Evolutionary conservation across 2,329 filamentous ascomycete species (phyloP).

Genomic region (Elsinoe australis): DNA sequence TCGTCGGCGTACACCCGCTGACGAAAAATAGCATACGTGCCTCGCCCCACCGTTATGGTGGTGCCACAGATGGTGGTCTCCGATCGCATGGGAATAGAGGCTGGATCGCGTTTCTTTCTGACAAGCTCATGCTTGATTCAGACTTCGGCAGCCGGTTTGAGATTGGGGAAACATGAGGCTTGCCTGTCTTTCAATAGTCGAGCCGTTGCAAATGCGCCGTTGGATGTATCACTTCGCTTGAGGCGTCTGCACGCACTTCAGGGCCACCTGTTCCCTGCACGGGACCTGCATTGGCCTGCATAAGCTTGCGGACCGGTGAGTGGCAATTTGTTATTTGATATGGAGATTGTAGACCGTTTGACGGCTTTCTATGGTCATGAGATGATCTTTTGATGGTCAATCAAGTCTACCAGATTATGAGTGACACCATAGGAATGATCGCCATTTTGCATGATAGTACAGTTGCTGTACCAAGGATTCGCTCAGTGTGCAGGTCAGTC

Average conservation of each 20-base stretch:
- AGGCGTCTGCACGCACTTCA: not conserved
- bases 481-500: not conserved
- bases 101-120: not conserved
- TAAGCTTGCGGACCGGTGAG: conserved; percentile 3
- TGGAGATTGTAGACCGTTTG: too few relatives aligned
- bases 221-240: conserved; percentile 10
- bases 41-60: conserved; percentile 3
- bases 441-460: not conserved
- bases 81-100: not conserved
- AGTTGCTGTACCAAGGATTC: conserved; percentile 8
- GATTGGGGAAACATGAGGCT: conserved; percentile 1
- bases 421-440: too few relatives aligned
- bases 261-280: conserved; percentile 12
- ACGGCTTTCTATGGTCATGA: too few relatives aligned
- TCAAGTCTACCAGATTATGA: too few relatives aligned
- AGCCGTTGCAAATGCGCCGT: not conserved
- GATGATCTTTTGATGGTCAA: not conserved
- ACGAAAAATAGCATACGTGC: conserved; percentile 1
- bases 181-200: conserved; percentile 15
- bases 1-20: not conserved
- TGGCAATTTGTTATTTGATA: conserved; percentile 13
- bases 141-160: not conserved
- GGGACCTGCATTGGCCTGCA: conserved; percentile 6
- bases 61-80: not conserved
- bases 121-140: conserved; percentile 9